These are phyloP conservation scores for Diaporthe amygdali DNA, from an alignment of 2,329 filamentous ascomycete species.

Conservation along the genomic window DNA sequence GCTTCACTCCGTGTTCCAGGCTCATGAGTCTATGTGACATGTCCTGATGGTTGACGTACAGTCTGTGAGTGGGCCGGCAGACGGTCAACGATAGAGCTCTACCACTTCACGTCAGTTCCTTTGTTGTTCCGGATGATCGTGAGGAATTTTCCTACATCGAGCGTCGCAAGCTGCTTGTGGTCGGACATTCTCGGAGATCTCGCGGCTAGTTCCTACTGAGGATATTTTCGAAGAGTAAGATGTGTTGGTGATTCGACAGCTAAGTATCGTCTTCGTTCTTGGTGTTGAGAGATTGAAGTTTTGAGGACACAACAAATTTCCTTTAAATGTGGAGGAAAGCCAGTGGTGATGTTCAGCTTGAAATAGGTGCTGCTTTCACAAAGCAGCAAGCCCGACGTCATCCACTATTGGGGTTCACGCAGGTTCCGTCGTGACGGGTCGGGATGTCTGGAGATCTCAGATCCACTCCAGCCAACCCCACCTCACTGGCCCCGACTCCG, in stretches of 20 bases:
- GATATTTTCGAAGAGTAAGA: not conserved
- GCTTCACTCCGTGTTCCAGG: too few relatives aligned
- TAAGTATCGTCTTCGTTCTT: not conserved
- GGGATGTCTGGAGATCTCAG: not conserved
- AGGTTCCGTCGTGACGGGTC: slow-evolving; percentile 1
- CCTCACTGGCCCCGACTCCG: not conserved
- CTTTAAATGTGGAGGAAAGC: not conserved
- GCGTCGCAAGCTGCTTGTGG: slow-evolving; percentile 31
- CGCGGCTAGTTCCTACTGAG: not conserved
- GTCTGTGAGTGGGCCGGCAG: slow-evolving; percentile 74
- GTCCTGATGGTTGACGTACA: slow-evolving; percentile 1
- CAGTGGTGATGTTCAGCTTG: not conserved
- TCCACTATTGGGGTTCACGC: not conserved
- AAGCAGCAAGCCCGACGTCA: slow-evolving; percentile 2
- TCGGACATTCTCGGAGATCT: slow-evolving; percentile 26
- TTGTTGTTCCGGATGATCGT: not conserved
- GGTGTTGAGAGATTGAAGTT: not conserved
- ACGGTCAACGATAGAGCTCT: slow-evolving; percentile 63
- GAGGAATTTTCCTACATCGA: slow-evolving; percentile 41
- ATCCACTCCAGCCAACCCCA: not conserved
- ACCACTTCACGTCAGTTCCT: slow-evolving; percentile 20
- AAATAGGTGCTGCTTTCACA: not conserved
- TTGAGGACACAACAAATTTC: not conserved
- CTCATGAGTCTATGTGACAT: not conserved
- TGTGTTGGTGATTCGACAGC: not conserved